These are phyloP conservation scores for Penicillium subrubescens DNA, from an alignment of 495 filamentous ascomycete species.

Conservation along the genomic window DNA sequence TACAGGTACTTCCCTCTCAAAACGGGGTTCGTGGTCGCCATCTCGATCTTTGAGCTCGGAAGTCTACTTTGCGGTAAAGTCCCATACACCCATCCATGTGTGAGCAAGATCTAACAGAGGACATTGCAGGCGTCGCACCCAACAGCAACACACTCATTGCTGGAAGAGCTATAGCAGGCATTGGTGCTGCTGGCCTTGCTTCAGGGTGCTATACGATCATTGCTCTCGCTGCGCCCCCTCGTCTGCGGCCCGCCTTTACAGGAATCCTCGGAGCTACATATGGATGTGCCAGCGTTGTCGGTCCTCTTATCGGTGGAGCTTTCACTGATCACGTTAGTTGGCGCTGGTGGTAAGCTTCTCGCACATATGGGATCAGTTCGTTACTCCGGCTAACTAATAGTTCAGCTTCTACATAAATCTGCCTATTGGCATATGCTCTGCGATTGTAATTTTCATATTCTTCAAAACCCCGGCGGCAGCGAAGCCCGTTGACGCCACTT, in stretches of 20 bases:
- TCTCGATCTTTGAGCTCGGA: constrained; percentile 56
- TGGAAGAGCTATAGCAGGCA: constrained; percentile 70
- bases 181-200: constrained; percentile 48
- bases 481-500: constrained; percentile 23
- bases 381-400: constrained; percentile 1
- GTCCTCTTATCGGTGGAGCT: constrained; percentile 37
- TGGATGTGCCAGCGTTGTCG: constrained; percentile 49
- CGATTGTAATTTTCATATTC: constrained; percentile 42
- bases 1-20: constrained; percentile 44
- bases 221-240: constrained; percentile 42
- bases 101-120: neutral
- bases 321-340: constrained; percentile 28
- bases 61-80: constrained; percentile 20
- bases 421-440: constrained; percentile 47
- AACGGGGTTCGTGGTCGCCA: constrained; percentile 57
- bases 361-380: neutral
- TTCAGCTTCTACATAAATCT: constrained; percentile 55
- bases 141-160: constrained; percentile 56
- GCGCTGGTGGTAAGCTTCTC: constrained; percentile 25
- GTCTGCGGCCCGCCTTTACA: constrained; percentile 49
- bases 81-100: neutral
- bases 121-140: constrained; percentile 20
- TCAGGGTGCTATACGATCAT: constrained; percentile 35
- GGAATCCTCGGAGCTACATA: constrained; percentile 50
- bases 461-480: constrained; percentile 36